These are phyloP conservation scores for Ceratocystis ficicola DNA, from an alignment of 2,329 filamentous ascomycete species.

Conservation along the genomic window DNA sequence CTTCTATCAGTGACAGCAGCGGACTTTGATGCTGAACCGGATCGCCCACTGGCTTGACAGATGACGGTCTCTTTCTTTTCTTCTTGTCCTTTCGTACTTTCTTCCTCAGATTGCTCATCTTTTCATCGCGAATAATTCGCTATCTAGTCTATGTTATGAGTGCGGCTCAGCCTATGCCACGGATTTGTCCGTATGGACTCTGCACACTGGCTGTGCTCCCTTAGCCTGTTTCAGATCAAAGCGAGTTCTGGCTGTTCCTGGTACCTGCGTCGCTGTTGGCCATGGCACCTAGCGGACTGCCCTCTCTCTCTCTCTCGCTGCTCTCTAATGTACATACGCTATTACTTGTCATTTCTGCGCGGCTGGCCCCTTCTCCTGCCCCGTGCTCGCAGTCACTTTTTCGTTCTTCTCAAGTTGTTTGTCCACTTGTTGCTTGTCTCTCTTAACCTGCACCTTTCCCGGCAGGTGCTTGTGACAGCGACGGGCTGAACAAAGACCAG, in stretches of 20 bases:
- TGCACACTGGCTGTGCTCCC: conserved; percentile 5
- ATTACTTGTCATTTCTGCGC: neutral
- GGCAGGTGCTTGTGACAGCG: no score
- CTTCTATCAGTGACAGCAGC: no score
- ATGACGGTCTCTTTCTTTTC: neutral
- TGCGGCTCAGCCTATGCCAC: neutral
- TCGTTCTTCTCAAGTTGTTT: no score
- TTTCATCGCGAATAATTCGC: no score
- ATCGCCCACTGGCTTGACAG: no score
- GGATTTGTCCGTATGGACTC: conserved; percentile 9
- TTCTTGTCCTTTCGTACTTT: neutral
- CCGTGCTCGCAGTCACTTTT: neutral
- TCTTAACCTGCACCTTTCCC: no score
- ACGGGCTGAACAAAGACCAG: no score
- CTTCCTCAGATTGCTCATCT: no score
- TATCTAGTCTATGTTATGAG: no score
- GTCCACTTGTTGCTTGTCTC: no score
- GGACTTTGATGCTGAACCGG: no score
- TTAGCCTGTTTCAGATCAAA: conserved; percentile 5
- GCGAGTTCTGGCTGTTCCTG: neutral
- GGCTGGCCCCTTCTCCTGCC: neutral
- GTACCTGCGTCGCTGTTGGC: neutral
- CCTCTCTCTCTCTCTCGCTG: neutral
- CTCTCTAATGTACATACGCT: neutral
- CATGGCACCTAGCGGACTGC: neutral